Conservation (phyloP, 192 early-diverging fungal genomes). For the Coemansia furcata region DNA sequence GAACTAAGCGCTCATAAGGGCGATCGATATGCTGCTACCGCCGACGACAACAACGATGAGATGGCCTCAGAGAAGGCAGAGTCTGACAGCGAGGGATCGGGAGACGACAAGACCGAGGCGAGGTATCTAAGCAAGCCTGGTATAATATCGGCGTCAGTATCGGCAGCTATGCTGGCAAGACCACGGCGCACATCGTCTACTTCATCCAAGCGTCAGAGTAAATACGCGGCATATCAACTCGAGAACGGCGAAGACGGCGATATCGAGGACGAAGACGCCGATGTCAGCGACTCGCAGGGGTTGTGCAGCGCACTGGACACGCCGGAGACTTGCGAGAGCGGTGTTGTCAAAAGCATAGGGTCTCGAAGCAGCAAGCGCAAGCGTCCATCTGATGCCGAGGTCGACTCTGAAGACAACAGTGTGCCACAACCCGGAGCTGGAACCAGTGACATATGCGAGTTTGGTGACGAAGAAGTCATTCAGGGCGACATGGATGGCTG, state of each 20-base stretch:
- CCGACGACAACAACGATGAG: conserved; percentile 3
- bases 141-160: conserved; percentile 1
- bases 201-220: conserved; percentile 3
- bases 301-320: conserved; percentile 11
- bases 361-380: conserved; percentile 6
- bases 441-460: background rate
- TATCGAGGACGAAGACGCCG: conserved; percentile 12
- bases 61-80: conserved; percentile 2
- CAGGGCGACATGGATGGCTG: conserved; percentile 5
- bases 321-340: conserved; percentile 2
- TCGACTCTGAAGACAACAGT: conserved; percentile 5
- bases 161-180: background rate
- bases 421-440: background rate
- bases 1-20: background rate
- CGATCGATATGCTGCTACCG: background rate
- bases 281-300: background rate
- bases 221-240: background rate
- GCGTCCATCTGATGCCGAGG: background rate
- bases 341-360: background rate
- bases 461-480: background rate
- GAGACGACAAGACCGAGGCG: conserved; percentile 4
- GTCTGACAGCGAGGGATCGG: conserved; percentile 7
- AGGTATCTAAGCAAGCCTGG: background rate
- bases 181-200: background rate
- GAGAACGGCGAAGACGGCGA: conserved; percentile 13